Evolutionary conservation across 1,139 yeast species (phyloP).

Genomic region (Suhomyces taliae): DNA sequence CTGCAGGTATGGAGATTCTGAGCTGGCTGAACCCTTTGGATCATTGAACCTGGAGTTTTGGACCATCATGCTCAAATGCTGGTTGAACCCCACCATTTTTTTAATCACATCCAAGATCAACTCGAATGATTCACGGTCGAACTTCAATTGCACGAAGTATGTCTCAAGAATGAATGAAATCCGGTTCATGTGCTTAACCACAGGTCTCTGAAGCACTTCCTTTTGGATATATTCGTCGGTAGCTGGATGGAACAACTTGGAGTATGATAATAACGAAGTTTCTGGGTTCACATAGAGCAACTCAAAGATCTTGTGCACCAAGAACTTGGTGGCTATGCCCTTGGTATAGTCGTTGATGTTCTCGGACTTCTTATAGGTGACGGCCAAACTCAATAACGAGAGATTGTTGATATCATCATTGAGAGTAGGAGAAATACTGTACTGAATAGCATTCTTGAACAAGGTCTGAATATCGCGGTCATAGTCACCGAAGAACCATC

Average conservation of each 20-base stretch:
- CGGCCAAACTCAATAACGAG: slow-evolving; percentile 36
- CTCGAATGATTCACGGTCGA: slow-evolving; percentile 17
- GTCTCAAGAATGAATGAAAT: slow-evolving; percentile 48
- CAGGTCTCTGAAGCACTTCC: slow-evolving; percentile 36
- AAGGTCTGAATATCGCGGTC: slow-evolving; percentile 26
- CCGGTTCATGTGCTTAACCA: slow-evolving; percentile 49
- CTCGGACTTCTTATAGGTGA: slow-evolving; percentile 25
- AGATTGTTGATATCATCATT: slow-evolving; percentile 29
- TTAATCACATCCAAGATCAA: slow-evolving; percentile 22
- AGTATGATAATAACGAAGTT: slow-evolving; percentile 16
- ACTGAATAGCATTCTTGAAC: slow-evolving; percentile 26
- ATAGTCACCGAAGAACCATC: slow-evolving; percentile 37
- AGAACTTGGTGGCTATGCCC: slow-evolving; percentile 23
- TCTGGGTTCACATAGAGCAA: slow-evolving; percentile 23
- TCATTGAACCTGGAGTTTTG: slow-evolving; percentile 25
- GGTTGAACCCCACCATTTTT: slow-evolving; percentile 29
- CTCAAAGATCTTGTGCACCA: slow-evolving; percentile 22
- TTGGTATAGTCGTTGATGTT: slow-evolving; percentile 24
- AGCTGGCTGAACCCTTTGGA: slow-evolving; percentile 13
- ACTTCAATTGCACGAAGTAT: slow-evolving; percentile 24
- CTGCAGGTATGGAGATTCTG: slow-evolving; percentile 20
- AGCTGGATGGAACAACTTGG: slow-evolving; percentile 17
- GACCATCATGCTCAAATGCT: slow-evolving; percentile 23
- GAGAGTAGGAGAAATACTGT: slow-evolving; percentile 24
- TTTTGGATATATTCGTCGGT: slow-evolving; percentile 16